phyloP scores from a whole-genome alignment of 1,284 basidiomycete species.

The Boletus hoseneyae region DNA sequence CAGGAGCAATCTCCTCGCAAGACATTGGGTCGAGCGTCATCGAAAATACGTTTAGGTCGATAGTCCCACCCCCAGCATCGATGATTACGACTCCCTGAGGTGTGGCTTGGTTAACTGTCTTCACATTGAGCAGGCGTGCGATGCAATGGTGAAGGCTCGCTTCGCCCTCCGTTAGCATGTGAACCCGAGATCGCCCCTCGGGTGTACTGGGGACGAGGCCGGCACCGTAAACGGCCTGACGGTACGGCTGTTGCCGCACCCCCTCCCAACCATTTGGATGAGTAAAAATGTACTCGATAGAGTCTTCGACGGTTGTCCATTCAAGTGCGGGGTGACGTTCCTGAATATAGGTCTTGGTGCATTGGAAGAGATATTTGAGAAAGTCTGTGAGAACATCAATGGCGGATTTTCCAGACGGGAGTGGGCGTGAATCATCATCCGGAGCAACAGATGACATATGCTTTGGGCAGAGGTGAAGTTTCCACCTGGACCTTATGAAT shows the following conservation, averaged over 20 bases:
- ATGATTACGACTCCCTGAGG: constrained; percentile 35
- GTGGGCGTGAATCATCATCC: constrained; percentile 31
- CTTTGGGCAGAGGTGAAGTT: neutral
- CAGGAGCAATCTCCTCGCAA: constrained; percentile 34
- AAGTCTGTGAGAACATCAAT: constrained; percentile 39
- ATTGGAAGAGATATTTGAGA: constrained; percentile 31
- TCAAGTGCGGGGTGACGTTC: constrained; percentile 40
- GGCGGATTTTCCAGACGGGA: constrained; percentile 42
- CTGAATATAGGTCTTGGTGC: constrained; percentile 41
- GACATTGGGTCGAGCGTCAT: constrained; percentile 12
- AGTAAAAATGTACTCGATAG: constrained; percentile 32
- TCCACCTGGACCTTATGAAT: too few relatives aligned
- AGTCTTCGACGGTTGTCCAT: constrained; percentile 29
- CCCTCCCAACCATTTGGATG: constrained; percentile 41
- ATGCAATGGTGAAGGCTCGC: constrained; percentile 44
- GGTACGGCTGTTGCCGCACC: constrained; percentile 31
- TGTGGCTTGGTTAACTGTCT: neutral
- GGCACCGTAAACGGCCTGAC: constrained; percentile 29
- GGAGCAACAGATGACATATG: neutral
- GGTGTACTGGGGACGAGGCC: constrained; percentile 21
- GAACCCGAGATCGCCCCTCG: constrained; percentile 31
- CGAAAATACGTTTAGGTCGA: constrained; percentile 48
- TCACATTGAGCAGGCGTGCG: constrained; percentile 9
- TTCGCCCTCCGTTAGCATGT: constrained; percentile 45
- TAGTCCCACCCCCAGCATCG: constrained; percentile 11